A percentile compares a stretch with the other conserved stretches of the same genome.
Evolutionary conservation across 345 rosid genomes (phyloP).

Genomic region (Melaleuca alternifolia): DNA sequence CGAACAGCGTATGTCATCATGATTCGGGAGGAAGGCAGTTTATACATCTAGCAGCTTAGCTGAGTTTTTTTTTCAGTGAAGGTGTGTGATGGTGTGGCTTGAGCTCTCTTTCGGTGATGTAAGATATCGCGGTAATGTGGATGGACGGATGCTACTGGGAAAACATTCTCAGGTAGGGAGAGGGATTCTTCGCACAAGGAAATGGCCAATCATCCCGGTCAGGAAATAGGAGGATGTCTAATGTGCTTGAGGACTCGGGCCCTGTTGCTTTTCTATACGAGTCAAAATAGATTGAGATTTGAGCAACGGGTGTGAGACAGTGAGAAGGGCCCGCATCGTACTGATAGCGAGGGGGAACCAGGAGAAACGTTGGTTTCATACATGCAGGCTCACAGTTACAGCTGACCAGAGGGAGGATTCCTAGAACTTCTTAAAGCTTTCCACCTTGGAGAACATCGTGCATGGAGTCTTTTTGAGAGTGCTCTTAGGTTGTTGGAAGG

Average conservation of each 20-base stretch:
- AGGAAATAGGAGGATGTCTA: neutral
- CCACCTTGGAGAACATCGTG: neutral
- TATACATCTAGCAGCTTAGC: neutral
- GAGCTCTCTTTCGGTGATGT: neutral
- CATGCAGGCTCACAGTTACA: no score
- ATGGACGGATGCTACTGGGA: neutral
- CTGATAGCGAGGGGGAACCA: neutral
- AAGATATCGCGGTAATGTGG: neutral
- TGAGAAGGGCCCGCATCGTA: neutral
- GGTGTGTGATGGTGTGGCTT: neutral
- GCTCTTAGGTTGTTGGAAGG: neutral
- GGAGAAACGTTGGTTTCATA: neutral
- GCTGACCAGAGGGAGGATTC: neutral
- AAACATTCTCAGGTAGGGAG: neutral
- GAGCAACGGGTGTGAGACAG: neutral
- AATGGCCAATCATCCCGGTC: neutral
- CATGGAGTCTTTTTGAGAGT: neutral
- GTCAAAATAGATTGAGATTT: neutral
- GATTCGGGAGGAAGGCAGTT: neutral
- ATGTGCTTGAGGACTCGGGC: neutral
- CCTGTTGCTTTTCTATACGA: neutral
- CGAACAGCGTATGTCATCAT: neutral
- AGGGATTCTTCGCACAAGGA: neutral
- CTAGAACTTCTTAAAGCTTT: neutral
- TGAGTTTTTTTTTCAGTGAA: neutral